Evolutionary conservation across 2,329 filamentous ascomycete genomes (phyloP).

Genomic region (Beauveria asiatica): DNA sequence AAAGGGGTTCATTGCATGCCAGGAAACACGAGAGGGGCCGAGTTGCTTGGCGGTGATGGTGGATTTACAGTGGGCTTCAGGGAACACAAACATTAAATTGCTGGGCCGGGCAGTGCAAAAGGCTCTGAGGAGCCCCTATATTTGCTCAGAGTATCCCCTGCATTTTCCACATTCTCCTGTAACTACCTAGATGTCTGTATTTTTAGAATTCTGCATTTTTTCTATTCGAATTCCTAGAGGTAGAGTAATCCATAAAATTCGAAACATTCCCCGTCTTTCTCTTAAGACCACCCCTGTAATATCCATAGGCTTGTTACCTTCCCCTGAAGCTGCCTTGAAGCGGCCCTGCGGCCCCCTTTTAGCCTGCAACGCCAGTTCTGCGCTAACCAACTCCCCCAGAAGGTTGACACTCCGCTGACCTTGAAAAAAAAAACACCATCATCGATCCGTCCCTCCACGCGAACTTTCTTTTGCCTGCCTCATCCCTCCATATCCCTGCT

Average conservation of each 20-base stretch:
- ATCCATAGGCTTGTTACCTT: neutral
- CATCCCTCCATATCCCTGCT: neutral
- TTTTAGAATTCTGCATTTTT: neutral
- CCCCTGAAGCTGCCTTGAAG: neutral
- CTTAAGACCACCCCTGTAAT: neutral
- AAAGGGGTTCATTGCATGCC: neutral
- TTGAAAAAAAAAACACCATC: neutral
- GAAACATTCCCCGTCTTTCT: too few relatives aligned
- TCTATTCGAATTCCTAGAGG: too few relatives aligned
- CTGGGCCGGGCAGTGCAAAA: neutral
- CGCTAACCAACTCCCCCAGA: neutral
- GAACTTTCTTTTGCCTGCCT: constrained; percentile 5
- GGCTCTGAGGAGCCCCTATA: neutral
- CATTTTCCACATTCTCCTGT: neutral
- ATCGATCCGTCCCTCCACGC: constrained; percentile 1
- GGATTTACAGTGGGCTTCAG: neutral
- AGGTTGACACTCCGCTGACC: neutral
- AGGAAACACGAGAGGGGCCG: neutral
- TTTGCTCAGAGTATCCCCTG: neutral
- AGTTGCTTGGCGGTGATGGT: neutral
- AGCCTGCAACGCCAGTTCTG: neutral
- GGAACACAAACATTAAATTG: neutral
- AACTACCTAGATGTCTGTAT: neutral
- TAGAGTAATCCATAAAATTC: too few relatives aligned
- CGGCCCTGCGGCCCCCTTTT: neutral